phyloP scores from a whole-genome alignment of 2,329 filamentous ascomycete species.

The Metarhizium sp. region DNA sequence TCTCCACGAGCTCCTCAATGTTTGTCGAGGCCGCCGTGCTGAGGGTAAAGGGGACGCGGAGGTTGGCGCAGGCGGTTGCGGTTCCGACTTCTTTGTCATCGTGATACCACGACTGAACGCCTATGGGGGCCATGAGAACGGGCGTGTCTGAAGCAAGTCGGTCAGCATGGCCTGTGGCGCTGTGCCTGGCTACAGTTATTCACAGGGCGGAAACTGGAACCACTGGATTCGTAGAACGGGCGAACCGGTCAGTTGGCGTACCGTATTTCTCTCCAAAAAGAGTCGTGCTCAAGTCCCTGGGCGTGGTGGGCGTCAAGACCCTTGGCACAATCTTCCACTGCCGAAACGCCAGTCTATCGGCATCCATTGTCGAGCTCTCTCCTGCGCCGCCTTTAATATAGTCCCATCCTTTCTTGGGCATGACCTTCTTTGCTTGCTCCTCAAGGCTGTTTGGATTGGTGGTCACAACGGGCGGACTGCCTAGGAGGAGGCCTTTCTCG shows the following conservation, averaged over 20 bases:
- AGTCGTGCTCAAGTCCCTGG: constrained; percentile 38
- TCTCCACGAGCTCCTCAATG: constrained; percentile 57
- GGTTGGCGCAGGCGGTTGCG: constrained; percentile 49
- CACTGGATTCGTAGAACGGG: neutral
- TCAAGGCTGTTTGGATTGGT: constrained; percentile 50
- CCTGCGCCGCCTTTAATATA: constrained; percentile 56
- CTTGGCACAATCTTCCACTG: constrained; percentile 43
- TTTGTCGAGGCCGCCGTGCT: constrained; percentile 54
- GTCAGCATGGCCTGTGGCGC: neutral
- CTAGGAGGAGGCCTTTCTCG: constrained; percentile 38
- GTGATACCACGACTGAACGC: constrained; percentile 61
- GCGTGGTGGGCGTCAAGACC: constrained; percentile 34
- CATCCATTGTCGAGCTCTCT: constrained; percentile 50
- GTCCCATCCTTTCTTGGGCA: constrained; percentile 41
- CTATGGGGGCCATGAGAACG: constrained; percentile 57
- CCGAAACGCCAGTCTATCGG: constrained; percentile 48
- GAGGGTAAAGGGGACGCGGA: constrained; percentile 56
- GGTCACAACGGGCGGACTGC: constrained; percentile 40
- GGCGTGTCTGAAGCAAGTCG: constrained; percentile 9
- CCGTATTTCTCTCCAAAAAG: constrained; percentile 42
- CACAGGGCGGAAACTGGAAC: neutral
- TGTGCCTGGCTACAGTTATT: neutral
- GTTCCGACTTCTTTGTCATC: constrained; percentile 54
- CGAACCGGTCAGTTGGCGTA: constrained; percentile 10
- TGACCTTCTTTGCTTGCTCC: constrained; percentile 38